Evolutionary conservation across 176 grass and related monocot species (phyloP), one percentile per base, ranked within the genome.

Genomic region (Triticum dicoccoides): DNA sequence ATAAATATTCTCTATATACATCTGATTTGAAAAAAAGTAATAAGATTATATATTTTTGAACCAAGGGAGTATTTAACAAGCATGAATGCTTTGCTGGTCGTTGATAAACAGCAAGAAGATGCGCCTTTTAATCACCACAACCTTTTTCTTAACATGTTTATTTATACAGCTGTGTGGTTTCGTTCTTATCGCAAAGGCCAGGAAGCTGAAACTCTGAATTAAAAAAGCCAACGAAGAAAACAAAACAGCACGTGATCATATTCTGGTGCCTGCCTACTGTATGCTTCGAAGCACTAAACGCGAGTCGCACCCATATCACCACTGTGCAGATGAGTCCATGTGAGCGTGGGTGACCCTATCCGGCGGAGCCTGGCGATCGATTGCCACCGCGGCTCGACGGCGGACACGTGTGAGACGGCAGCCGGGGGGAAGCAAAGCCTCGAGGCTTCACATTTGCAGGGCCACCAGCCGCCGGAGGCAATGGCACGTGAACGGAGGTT

Each of bases 241-340:
- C 37, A 79, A 84, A 89, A 84, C 41, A 56, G 9, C 82, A 84
- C 82, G 87, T 73, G 82, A 74, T 65, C 34, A 0, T 30, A 80
- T 80, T 79, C 30, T 27, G 29, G 75, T 34, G 29, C 2, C 49
- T 13, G 51, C 6, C 5, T 14, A 79, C 38, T 71, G 74, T 15
- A 10, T 4, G 3, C 73, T 44, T 80, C 35, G 68, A 70, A 12
- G 62, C 47, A 88, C 63, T 21, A 18, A 79, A 71, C 37, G 75
- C 39, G 82, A 82, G 83, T 86, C 51, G 38, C 45, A n/a, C 71
- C 78, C 83, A 89, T 77, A 84, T 80, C 64, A 17, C 38, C 9
- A 38, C 21, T 5, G 87, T 15, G 71, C 72, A 17, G 29, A 67
- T 39, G 56, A 3, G 27, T 61, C 32, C 52, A 58, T 37, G 76